phyloP scores from a whole-genome alignment of 176 grass and related monocot genomes.

The Carex cristatella region DNA sequence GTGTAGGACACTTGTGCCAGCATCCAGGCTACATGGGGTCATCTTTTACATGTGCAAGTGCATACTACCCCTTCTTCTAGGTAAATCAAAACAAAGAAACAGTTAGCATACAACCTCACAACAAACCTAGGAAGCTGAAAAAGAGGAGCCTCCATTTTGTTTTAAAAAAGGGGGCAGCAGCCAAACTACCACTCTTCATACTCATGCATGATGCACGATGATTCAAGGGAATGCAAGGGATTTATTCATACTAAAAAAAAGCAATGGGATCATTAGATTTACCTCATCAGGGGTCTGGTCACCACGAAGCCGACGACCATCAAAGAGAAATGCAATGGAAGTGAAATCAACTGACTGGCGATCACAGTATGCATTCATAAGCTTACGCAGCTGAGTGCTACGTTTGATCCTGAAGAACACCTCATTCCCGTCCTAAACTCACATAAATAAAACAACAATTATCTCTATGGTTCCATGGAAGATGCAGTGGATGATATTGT shows the following conservation, averaged over 20 bases:
- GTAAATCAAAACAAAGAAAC: background rate
- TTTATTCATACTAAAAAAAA: background rate
- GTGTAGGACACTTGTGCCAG: too few relatives aligned
- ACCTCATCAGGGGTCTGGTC: slow-evolving; percentile 82
- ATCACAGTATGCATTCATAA: slow-evolving; percentile 64
- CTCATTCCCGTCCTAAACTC: slow-evolving; percentile 57
- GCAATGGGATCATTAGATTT: background rate
- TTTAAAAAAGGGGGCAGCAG: background rate
- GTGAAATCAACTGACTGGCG: slow-evolving; percentile 67
- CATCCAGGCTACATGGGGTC: background rate
- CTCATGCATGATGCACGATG: background rate
- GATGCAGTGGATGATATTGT: background rate
- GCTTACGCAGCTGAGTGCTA: slow-evolving; percentile 63
- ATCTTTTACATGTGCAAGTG: background rate
- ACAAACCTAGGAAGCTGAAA: background rate
- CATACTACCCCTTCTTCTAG: background rate
- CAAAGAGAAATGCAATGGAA: slow-evolving; percentile 75
- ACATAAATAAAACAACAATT: background rate
- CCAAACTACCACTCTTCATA: background rate
- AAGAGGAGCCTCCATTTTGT: background rate
- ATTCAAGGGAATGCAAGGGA: background rate
- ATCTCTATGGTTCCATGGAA: background rate
- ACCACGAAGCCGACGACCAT: slow-evolving; percentile 70
- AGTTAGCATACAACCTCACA: background rate
- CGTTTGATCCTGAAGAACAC: slow-evolving; percentile 66